phyloP scores from a whole-genome alignment of 768 basidiomycete species.

The Boletellus sp. region DNA sequence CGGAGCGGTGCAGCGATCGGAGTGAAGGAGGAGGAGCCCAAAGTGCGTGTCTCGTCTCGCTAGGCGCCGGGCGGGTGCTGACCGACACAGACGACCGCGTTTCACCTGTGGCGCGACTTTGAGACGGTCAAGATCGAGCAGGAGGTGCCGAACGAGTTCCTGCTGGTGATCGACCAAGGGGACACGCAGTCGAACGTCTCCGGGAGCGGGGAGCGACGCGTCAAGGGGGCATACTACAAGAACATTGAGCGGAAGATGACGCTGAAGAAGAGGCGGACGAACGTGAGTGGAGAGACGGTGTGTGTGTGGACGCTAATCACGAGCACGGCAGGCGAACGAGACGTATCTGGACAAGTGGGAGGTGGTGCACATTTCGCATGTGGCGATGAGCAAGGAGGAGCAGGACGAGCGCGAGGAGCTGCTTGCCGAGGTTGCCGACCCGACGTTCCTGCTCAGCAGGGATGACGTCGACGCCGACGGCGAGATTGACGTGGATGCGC shows the following conservation, averaged over 20 bases:
- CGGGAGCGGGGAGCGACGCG: constrained; percentile 37
- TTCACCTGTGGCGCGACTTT: constrained; percentile 79
- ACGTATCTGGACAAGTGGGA: constrained; percentile 81
- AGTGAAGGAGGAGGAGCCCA: constrained; percentile 50
- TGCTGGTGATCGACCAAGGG: constrained; percentile 70
- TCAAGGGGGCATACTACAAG: constrained; percentile 82
- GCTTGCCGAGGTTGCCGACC: constrained; percentile 74
- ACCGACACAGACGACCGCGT: constrained; percentile 54
- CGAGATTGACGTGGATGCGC: constrained; percentile 50
- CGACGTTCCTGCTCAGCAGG: constrained; percentile 45
- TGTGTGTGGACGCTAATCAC: not conserved
- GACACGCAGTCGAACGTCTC: constrained; percentile 35
- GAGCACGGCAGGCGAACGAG: constrained; percentile 52
- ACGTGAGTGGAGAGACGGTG: constrained; percentile 46
- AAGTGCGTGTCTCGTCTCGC: constrained; percentile 36
- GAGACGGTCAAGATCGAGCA: constrained; percentile 85
- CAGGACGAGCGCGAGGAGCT: constrained; percentile 75
- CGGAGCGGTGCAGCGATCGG: constrained; percentile 40
- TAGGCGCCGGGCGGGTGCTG: not conserved
- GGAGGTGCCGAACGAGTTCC: constrained; percentile 80
- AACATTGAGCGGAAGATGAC: constrained; percentile 86
- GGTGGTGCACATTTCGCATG: constrained; percentile 68
- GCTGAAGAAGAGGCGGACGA: constrained; percentile 78
- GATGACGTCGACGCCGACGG: constrained; percentile 59
- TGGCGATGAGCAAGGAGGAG: constrained; percentile 69